Conservation (phyloP, 306 rosid genomes). For the Gastrolobium villosum region DNA sequence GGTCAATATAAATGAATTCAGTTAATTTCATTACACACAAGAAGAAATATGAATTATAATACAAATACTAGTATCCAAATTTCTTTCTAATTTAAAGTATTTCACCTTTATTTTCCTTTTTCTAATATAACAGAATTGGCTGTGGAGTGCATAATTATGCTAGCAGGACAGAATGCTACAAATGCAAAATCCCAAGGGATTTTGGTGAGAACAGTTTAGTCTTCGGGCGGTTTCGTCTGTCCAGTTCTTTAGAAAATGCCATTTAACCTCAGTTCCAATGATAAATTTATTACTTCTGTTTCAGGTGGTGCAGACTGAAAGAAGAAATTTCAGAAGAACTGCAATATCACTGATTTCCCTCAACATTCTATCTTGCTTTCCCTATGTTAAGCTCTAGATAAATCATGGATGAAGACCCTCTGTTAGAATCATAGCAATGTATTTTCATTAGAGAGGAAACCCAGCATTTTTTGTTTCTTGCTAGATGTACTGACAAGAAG, state of each 20-base stretch:
- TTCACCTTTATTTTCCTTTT: constrained; percentile 34
- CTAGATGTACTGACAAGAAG: constrained; percentile 51
- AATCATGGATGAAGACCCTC: constrained; percentile 51
- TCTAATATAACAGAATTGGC: constrained; percentile 65
- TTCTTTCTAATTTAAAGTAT: constrained; percentile 14
- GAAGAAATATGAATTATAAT: constrained; percentile 31
- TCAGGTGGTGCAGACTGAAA: constrained; percentile 64
- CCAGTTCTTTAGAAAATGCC: constrained; percentile 38
- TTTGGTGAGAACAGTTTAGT: constrained; percentile 66
- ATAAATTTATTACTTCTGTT: constrained; percentile 43
- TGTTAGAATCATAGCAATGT: constrained; percentile 53
- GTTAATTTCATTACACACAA: constrained; percentile 6
- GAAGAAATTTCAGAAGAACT: constrained; percentile 42
- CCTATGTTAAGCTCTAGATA: constrained; percentile 52
- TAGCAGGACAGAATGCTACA: constrained; percentile 82
- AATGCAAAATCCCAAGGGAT: constrained; percentile 79
- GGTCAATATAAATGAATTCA: constrained; percentile 3
- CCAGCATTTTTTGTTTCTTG: constrained; percentile 48
- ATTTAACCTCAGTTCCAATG: constrained; percentile 48
- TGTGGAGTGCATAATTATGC: constrained; percentile 97
- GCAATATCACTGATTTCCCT: constrained; percentile 31
- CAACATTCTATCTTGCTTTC: constrained; percentile 41
- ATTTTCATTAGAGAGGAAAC: constrained; percentile 48
- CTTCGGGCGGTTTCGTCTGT: constrained; percentile 10
- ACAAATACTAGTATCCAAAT: constrained; percentile 19